Conservation (phyloP, 2,329 filamentous ascomycete genomes). For the Calonectria multiphialidica region DNA sequence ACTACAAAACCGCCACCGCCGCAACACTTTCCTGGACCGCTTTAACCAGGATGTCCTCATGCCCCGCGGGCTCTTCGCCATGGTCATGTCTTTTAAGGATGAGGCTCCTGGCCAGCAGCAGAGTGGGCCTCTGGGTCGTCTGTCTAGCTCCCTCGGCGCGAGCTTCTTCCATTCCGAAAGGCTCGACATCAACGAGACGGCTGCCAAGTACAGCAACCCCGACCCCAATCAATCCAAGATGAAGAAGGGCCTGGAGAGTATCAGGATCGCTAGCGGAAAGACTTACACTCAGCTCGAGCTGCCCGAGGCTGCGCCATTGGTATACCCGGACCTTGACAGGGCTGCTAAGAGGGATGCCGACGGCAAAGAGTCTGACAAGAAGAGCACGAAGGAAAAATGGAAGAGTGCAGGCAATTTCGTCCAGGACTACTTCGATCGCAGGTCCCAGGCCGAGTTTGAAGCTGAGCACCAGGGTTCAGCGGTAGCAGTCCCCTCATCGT, state of each 20-base stretch:
- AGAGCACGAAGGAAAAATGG: constrained; percentile 9
- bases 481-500: background rate
- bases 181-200: constrained; percentile 12
- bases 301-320: constrained; percentile 10
- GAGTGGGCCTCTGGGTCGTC: background rate
- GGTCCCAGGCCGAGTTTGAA: constrained; percentile 11
- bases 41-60: constrained; percentile 7
- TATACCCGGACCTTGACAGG: constrained; percentile 10
- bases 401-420: constrained; percentile 14
- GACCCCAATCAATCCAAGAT: background rate
- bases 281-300: constrained; percentile 10
- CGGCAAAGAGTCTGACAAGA: background rate
- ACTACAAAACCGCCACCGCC: background rate
- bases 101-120: constrained; percentile 12
- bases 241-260: background rate
- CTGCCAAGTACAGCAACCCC: constrained; percentile 13
- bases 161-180: constrained; percentile 13
- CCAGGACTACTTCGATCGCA: constrained; percentile 18
- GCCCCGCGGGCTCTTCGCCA: constrained; percentile 14
- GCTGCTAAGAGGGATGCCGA: background rate
- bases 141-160: background rate
- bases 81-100: constrained; percentile 19
- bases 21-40: constrained; percentile 11
- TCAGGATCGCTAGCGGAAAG: constrained; percentile 14
- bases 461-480: background rate